These are phyloP conservation scores for Penicillium maclennaniae DNA, from an alignment of 495 filamentous ascomycete genomes.

Conservation along the genomic window DNA sequence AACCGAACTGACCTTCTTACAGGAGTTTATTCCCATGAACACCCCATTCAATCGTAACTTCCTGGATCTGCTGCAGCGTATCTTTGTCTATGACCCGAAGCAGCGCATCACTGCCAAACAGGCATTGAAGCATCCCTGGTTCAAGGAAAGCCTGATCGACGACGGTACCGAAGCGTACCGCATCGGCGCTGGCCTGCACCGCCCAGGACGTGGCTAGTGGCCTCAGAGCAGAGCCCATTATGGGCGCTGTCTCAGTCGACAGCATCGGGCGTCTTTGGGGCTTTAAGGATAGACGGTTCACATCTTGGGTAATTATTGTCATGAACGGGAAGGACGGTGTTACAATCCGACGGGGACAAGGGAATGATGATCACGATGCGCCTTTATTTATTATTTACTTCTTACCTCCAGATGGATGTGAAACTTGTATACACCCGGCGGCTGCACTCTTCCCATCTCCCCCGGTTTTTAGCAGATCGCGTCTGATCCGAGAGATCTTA, in stretches of 20 bases:
- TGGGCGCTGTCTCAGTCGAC: conserved; percentile 7
- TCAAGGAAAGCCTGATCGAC: conserved; percentile 77
- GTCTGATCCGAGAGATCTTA: conserved; percentile 9
- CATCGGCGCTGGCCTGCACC: conserved; percentile 48
- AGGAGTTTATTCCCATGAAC: conserved; percentile 86
- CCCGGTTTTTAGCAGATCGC: conserved; percentile 2
- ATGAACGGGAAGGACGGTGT: conserved; percentile 26
- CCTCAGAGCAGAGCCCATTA: conserved; percentile 12
- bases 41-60: conserved; percentile 80
- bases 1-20: conserved; percentile 1
- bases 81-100: conserved; percentile 93
- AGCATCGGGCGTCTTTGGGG: conserved; percentile 24
- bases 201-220: conserved; percentile 21
- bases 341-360: conserved; percentile 11
- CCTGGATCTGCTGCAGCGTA: conserved; percentile 79
- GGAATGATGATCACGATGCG: conserved; percentile 27
- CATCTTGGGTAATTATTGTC: conserved; percentile 32
- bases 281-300: conserved; percentile 35
- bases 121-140: conserved; percentile 91
- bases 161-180: conserved; percentile 91
- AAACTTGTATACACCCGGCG: not conserved
- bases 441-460: conserved; percentile 7
- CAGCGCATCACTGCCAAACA: conserved; percentile 87
- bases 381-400: conserved; percentile 8
- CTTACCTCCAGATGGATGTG: conserved; percentile 7